phyloP scores from a whole-genome alignment of 139 green algal species.

The Spirogloea muscicola region DNA sequence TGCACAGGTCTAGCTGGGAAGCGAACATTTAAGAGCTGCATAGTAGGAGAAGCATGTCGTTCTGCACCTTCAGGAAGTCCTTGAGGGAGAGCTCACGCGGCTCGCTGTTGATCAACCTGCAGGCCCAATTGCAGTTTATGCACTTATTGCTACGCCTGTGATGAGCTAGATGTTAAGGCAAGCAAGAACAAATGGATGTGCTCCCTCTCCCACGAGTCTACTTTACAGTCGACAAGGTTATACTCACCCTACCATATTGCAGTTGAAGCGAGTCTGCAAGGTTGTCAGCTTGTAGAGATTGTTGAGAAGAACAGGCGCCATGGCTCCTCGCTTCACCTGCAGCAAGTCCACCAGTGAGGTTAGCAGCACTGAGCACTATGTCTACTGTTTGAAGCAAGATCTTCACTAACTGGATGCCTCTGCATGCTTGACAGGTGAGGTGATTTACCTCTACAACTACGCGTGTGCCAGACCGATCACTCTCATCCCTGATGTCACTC shows the following conservation, averaged over 20 bases:
- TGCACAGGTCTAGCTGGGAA: background rate
- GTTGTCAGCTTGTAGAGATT: slow-evolving; percentile 75
- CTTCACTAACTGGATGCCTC: background rate
- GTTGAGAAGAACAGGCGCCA: slow-evolving; percentile 60
- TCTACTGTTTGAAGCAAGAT: background rate
- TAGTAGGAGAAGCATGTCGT: background rate
- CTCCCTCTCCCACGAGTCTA: too few species aligned
- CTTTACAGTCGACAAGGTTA: too few species aligned
- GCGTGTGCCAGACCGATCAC: slow-evolving; percentile 79
- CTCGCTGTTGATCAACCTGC: background rate
- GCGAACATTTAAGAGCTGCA: background rate
- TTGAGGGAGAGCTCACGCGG: background rate
- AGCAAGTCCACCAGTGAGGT: background rate
- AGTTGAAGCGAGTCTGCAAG: slow-evolving; percentile 70
- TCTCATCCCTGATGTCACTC: slow-evolving; percentile 89
- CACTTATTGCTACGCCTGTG: background rate
- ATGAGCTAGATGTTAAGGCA: background rate
- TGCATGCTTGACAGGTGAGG: background rate
- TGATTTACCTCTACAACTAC: slow-evolving; percentile 82
- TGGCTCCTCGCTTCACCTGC: slow-evolving; percentile 24
- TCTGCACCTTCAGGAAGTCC: background rate
- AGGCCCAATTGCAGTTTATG: background rate
- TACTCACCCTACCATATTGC: slow-evolving; percentile 73
- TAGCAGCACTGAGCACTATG: slow-evolving; percentile 18
- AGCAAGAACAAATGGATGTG: slow-evolving; percentile 30